phyloP scores from a whole-genome alignment of 1,284 basidiomycete species.

The Limonomyces culmigenus region DNA sequence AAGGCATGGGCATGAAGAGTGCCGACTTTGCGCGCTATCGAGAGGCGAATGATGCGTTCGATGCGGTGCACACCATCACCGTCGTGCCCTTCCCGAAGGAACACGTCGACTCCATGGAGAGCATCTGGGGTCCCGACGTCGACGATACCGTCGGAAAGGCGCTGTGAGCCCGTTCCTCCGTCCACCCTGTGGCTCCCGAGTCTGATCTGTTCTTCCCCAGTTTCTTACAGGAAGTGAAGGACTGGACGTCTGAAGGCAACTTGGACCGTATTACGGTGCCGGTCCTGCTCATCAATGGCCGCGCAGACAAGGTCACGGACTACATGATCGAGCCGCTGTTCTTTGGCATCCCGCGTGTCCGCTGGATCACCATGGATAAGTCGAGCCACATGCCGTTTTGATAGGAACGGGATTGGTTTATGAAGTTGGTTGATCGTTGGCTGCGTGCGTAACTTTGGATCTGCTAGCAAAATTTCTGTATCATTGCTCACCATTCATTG shows the following conservation, averaged over 20 bases:
- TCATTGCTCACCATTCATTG: no score
- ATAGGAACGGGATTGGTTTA: slow-evolving; percentile 16
- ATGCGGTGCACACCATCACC: slow-evolving; percentile 25
- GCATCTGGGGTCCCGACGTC: slow-evolving; percentile 28
- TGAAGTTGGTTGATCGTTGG: no score
- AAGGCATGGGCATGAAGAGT: slow-evolving; percentile 31
- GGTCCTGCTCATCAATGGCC: slow-evolving; percentile 34
- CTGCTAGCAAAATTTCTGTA: no score
- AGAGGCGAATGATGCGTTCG: slow-evolving; percentile 24
- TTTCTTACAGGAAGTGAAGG: slow-evolving; percentile 20
- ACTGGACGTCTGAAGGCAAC: slow-evolving; percentile 23
- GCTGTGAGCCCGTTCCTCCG: no score
- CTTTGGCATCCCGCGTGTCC: slow-evolving; percentile 18
- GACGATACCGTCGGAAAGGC: slow-evolving; percentile 29
- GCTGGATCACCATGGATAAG: slow-evolving; percentile 13
- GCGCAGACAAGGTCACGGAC: slow-evolving; percentile 33
- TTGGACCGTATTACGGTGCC: slow-evolving; percentile 26
- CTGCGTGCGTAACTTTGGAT: no score
- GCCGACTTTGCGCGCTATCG: slow-evolving; percentile 27
- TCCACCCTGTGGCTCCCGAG: slow-evolving; percentile 5
- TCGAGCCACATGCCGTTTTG: slow-evolving; percentile 12
- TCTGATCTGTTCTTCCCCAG: neutral
- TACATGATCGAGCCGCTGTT: slow-evolving; percentile 26
- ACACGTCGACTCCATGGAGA: slow-evolving; percentile 12
- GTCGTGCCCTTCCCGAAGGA: slow-evolving; percentile 24